Evolutionary conservation across 495 filamentous ascomycete species (phyloP).

Genomic region (Penicillium cinerascens): DNA sequence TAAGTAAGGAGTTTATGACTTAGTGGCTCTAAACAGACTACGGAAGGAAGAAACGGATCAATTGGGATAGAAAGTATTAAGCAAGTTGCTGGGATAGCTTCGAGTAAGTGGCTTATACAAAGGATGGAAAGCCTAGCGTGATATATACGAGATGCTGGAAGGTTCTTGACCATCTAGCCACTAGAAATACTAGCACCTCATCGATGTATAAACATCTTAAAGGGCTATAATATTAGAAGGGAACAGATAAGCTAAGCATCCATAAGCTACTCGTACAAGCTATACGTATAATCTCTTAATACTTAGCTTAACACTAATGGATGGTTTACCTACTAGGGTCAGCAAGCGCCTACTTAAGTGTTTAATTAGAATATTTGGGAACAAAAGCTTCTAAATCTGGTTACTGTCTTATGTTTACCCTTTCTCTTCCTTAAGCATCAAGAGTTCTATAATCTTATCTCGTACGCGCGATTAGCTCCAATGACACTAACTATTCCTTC

Average conservation of each 20-base stretch:
- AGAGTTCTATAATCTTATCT: too few species aligned
- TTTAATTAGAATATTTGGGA: too few species aligned
- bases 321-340: too few species aligned
- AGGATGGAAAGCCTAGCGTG: constrained; percentile 5
- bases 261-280: background rate
- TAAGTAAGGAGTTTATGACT: background rate
- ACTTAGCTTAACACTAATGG: too few species aligned
- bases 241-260: background rate
- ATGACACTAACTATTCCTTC: background rate
- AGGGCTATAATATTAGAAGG: background rate
- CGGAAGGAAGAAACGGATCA: constrained; percentile 1
- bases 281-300: background rate
- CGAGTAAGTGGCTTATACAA: constrained; percentile 6
- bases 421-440: too few species aligned
- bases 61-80: too few species aligned
- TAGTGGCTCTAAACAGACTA: constrained; percentile 4
- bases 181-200: background rate
- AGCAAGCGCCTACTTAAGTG: too few species aligned
- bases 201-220: constrained; percentile 2
- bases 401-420: too few species aligned
- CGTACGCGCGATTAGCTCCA: background rate
- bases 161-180: constrained; percentile 4
- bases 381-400: too few species aligned
- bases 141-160: constrained; percentile 3
- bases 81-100: constrained; percentile 4